Evolutionary conservation across 2,329 filamentous ascomycete genomes (phyloP), one percentile per base, ranked within the genome.

Genomic region (Colletotrichum gigasporum): DNA sequence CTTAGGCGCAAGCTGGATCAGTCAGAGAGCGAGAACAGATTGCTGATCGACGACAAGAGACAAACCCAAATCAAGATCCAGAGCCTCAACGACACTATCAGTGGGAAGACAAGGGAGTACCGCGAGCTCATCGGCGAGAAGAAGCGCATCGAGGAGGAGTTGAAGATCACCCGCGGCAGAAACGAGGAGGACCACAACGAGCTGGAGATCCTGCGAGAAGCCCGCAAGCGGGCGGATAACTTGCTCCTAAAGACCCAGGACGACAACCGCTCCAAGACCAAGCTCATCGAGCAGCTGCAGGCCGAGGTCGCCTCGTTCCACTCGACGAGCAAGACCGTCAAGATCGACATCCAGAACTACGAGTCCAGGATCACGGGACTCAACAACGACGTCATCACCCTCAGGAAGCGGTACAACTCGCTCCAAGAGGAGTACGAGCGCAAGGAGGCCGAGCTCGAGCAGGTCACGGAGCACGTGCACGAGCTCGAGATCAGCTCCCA

Each of bases 1-100:
- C 60, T 54, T 54, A 63, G 60, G 54, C 60, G 59, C 30, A 60
- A 60, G 55, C 52, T 45, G 54, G 54, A 63, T 45, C 54, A 63
- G n/a, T 52, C 39, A 3, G 54, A 63, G 45, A 45, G 60, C 12
- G 45, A 63, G 47, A 35, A 53, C 9, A 63, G 28, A 20, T 63
- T n/a, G 37, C 55, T 6, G n/a, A n/a, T n/a, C n/a, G n/a, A n/a
- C n/a, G n/a, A n/a, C n/a, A n/a, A n/a, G n/a, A n/a, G n/a, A n/a
- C n/a, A n/a, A n/a, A n/a, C n/a, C n/a, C 60, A 47, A 18, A 39
- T 60, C n/a, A 55, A 59, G 39, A 39, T 53, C 0, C 54, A 3
- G 54, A 63, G 47, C n/a, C 32, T 63, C 5, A 54, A 55, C 18
- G 47, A 63, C 7, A 60, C 39, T 18, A 47, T 63, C 26, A 20